Base-by-base conservation (phyloP, 192 early-diverging fungal species). In the Entomortierella chlamydospora region DNA sequence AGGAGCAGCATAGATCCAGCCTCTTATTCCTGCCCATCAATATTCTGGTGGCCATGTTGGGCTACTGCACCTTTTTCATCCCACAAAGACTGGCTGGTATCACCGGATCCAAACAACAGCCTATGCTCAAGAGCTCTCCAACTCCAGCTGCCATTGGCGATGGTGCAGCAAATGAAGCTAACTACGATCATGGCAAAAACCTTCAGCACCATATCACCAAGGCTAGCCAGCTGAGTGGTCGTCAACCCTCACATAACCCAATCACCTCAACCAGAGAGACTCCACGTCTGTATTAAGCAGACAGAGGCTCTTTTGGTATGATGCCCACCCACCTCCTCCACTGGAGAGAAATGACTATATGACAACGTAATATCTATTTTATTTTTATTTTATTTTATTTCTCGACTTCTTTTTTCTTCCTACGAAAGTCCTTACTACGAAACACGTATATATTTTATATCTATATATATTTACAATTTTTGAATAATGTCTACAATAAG, bases 21-120 rank as follows among this genome's bases (percentile, higher is more conserved):
- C 51, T 82, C 6, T 63, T 88, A 23, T 79, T 88, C 63, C 77
- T 90, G 65, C 88, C 88, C 2, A 61, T 90, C 49, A 90, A 85
- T 25, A 72, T 90, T 11, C 65, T 84, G 10, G 43, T 90, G 4
- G 71, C 83, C 17, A 61, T 81, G 67, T 30, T 84, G 1, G 66
- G 83, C 8, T 84, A 84, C 51, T 80, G 73, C n/a, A 81, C 70
- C 6, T 84, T 81, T 45, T 82, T 84, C 67, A 57, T 84, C 6
- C 83, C 83, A 13, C 37, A 57, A 13, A 61, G 76, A 12, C 43
- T 79, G 57, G 55, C 68, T 8, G 67, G 73, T 2, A 72, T 72
- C 37, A 42, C 61, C 29, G 72, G 64, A 61, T 37, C 55, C 5
- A 79, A 79, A 31, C 68, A 64, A 23, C 76, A 79, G 29, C 76